Evolutionary conservation across 805 yeast species (phyloP), one percentile per base, ranked within the genome.

Genomic region (Yarrowia hollandica): DNA sequence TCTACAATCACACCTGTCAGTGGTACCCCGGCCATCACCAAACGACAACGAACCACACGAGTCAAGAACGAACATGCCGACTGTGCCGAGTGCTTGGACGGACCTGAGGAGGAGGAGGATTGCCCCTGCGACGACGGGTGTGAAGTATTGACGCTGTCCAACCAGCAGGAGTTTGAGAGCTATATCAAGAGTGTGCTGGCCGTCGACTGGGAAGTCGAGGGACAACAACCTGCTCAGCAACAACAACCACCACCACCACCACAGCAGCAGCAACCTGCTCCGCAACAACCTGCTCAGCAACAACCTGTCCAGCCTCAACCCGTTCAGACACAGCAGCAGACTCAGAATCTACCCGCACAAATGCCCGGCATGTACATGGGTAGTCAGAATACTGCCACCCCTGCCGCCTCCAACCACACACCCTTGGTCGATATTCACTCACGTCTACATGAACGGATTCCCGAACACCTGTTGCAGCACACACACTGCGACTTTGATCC

Each of bases 111-210:
- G 18, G 58, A 52, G 12, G 44, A 35, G 18, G 58, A 37, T 21
- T 52, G 58, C 18, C 58, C 58, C 1, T 52, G 58, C 14, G 44
- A 52, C 35, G 44, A 35, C 19, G 44, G 44, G 5, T 52, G 58
- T 14, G 44, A 35, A 18, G 44, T 37, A 3, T 5, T 52, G 58
- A 52, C 58, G 7, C 35, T 52, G n/a, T 25, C 44, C 3, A 52
- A 52, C 44, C 58, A 52, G 23, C 44, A 52, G 35, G 58, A 52
- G 26, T 52, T 52, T 35, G 58, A 52, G 44, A 23, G 19, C 2
- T 52, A 52, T 5, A 37, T 52, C 15, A 52, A 52, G 35, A 3
- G 10, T 4, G 44, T 52, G 9, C 12, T 52, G 22, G 58, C 42
- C 14, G 44, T 52, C 6, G 55, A 48, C 30, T 48, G 55, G 58